These are phyloP conservation scores for Trypanosoma boissoni DNA, from an alignment of 208 protist species.

Conservation along the genomic window DNA sequence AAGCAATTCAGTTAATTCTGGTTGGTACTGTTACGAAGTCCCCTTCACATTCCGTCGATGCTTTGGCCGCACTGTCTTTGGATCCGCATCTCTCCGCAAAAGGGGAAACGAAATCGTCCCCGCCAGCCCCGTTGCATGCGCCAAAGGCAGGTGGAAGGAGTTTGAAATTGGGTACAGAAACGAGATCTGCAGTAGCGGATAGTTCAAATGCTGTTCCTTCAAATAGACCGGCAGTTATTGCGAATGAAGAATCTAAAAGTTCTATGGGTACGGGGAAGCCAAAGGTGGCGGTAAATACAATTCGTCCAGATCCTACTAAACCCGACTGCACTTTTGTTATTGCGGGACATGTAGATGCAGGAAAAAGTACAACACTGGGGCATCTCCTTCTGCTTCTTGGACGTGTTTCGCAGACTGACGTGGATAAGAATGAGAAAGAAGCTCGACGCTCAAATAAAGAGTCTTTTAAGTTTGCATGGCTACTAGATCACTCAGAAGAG, in stretches of 20 bases:
- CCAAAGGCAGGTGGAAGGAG: constrained; percentile 3
- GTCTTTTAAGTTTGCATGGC: constrained; percentile 96
- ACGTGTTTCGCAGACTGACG: constrained; percentile 53
- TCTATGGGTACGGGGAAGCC: too few species aligned
- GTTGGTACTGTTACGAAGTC: constrained; percentile 29
- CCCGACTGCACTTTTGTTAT: constrained; percentile 84
- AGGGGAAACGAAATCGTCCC: background rate
- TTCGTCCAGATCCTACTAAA: constrained; percentile 32
- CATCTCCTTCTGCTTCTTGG: constrained; percentile 82
- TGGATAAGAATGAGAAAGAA: constrained; percentile 89
- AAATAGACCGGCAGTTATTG: too few species aligned
- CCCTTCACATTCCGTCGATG: too few species aligned
- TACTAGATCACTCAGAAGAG: constrained; percentile 94
- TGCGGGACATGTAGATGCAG: constrained; percentile 84
- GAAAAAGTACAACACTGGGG: constrained; percentile 85
- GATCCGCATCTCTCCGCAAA: too few species aligned
- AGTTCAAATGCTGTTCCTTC: background rate
- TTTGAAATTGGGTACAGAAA: background rate
- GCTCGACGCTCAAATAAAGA: constrained; percentile 80
- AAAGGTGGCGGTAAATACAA: background rate
- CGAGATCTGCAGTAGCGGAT: background rate
- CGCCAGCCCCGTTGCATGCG: background rate
- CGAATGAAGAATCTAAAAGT: too few species aligned
- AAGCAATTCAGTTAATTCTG: constrained; percentile 28
- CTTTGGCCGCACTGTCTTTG: too few species aligned